A percentile compares a stretch with the other conserved stretches of the same genome.
Conservation (phyloP, 257 asterid genomes). For the Verbascum thapsus region DNA sequence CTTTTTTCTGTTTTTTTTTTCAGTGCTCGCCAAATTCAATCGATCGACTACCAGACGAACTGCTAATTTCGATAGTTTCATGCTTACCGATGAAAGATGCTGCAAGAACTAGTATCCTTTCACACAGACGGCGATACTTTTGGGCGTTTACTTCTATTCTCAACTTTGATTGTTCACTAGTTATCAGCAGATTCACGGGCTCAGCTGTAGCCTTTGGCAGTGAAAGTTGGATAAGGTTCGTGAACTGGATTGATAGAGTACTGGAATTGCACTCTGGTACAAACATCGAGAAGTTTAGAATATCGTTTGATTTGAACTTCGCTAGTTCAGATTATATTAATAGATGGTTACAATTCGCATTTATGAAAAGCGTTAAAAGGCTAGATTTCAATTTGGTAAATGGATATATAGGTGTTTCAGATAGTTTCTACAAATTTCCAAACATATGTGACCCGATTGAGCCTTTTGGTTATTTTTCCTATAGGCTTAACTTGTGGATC, state of each 20-base stretch:
- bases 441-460: neutral
- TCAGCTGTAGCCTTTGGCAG: neutral
- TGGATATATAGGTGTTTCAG: neutral
- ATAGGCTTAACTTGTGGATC: neutral
- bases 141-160: constrained; percentile 4
- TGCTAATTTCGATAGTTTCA: constrained; percentile 15
- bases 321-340: neutral
- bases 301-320: neutral
- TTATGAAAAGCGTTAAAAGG: constrained; percentile 18
- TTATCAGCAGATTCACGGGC: neutral
- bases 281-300: constrained; percentile 18
- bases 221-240: neutral
- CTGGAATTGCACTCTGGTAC: neutral
- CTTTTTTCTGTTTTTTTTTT: neutral
- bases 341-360: constrained; percentile 20
- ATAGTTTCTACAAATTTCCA: neutral
- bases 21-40: neutral
- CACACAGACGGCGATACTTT: constrained; percentile 4
- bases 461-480: neutral
- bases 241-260: neutral
- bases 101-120: neutral
- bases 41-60: constrained; percentile 15
- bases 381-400: neutral
- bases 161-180: constrained; percentile 2
- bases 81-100: neutral